Evolutionary conservation across 2,329 filamentous ascomycete genomes (phyloP), one percentile per base, ranked within the genome.

Genomic region (Pleurostoma richardsiae): DNA sequence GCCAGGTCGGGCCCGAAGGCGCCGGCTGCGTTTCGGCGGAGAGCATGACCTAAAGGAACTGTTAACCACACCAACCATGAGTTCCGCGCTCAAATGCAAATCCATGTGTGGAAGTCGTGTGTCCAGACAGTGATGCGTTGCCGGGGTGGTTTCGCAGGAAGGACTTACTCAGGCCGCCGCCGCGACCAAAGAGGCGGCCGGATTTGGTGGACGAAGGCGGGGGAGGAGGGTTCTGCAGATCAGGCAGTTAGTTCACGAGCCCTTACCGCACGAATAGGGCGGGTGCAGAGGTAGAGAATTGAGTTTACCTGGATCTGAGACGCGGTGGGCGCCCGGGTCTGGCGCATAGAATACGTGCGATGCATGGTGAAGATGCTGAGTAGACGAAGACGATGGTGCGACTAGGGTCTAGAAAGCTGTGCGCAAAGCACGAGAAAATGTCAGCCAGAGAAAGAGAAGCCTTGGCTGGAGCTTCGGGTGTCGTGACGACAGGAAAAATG

Each of bases 301-400:
- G 40, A 28, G 49, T 69, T 52, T 62, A 82, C 79, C 67, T 82
- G 78, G 41, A 83, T 73, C 63, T 82, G 79, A 63, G 90, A 95
- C 63, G 94, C 94, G 56, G 94, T 99, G 42, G 94, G 94, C 70
- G 90, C 90, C 79, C 94, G 86, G 71, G 88, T 86, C 73, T 95
- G 88, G 85, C 94, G 91, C 94, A 96, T 95, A 61, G 90, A 96
- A 70, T 97, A 99, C 56, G 94, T 96, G 69, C 92, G 90, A 82
- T 99, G 94, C 92, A 99, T 99, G 48, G 52, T 72, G 70, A 19
- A 19, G 19, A 19, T 19, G 19, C 19, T 19, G 19, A 19, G 19
- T 19, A 19, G 19, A 19, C 19, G 19, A 19, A 19, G 19, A 19
- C 19, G 19, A 19, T 19, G 19, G 19, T 19, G 19, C 19, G 19